Conservation (phyloP, 176 grass and related monocot genomes). For the Zoysia pacifica region DNA sequence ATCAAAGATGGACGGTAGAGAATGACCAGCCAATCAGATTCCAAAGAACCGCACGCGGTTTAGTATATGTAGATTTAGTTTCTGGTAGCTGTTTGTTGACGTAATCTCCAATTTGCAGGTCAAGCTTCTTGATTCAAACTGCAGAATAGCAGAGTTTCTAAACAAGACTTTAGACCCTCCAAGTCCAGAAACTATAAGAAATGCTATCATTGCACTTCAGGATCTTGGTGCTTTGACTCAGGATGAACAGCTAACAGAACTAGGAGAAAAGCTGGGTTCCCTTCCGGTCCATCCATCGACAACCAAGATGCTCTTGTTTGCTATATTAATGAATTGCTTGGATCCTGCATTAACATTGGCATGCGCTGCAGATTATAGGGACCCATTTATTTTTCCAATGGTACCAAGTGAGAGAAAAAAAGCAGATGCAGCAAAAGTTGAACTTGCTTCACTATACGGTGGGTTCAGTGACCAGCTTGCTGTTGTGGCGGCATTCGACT, state of each 20-base stretch:
- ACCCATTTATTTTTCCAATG: slow-evolving; percentile 81
- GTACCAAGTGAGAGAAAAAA: slow-evolving; percentile 66
- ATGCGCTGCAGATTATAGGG: slow-evolving; percentile 74
- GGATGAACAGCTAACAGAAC: slow-evolving; percentile 73
- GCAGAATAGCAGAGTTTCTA: slow-evolving; percentile 72
- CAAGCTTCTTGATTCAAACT: slow-evolving; percentile 81
- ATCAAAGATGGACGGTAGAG: too few relatives aligned
- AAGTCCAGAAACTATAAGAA: slow-evolving; percentile 68
- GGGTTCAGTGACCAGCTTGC: slow-evolving; percentile 91
- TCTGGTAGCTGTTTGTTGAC: slow-evolving; percentile 29
- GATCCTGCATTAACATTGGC: slow-evolving; percentile 94
- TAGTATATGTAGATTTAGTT: too few relatives aligned
- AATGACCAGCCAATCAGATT: too few relatives aligned
- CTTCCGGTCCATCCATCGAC: slow-evolving; percentile 92
- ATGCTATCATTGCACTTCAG: slow-evolving; percentile 80
- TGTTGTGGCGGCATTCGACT: slow-evolving; percentile 85
- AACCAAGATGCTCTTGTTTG: slow-evolving; percentile 96
- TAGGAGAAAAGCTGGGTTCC: slow-evolving; percentile 83
- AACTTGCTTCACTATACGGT: slow-evolving; percentile 90
- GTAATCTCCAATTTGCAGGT: slow-evolving; percentile 54
- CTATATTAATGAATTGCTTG: slow-evolving; percentile 92
- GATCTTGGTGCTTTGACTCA: slow-evolving; percentile 89
- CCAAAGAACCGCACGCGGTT: too few relatives aligned
- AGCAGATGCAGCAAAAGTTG: slow-evolving; percentile 63
- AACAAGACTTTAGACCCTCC: slow-evolving; percentile 93